phyloP scores from a whole-genome alignment of 2,329 filamentous ascomycete genomes.

The Fusarium aywerte region DNA sequence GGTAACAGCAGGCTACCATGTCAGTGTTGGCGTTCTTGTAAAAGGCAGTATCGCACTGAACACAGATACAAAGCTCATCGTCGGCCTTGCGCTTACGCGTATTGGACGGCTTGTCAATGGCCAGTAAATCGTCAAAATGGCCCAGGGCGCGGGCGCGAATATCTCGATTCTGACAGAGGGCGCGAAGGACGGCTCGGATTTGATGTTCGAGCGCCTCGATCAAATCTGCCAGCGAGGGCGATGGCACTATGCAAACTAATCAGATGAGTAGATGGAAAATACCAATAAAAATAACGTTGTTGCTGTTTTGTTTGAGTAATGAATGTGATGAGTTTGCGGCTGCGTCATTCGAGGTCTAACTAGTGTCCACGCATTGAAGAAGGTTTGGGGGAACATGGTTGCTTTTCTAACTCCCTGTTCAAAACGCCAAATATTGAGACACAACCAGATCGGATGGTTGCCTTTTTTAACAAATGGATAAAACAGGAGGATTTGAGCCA shows the following conservation, averaged over 20 bases:
- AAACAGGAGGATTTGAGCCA: neutral
- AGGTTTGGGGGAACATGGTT: neutral
- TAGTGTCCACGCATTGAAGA: neutral
- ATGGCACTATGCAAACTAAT: neutral
- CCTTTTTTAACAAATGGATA: neutral
- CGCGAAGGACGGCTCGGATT: slow-evolving; percentile 26
- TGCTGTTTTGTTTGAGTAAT: neutral
- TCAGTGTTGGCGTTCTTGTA: neutral
- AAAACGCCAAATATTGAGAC: slow-evolving; percentile 20
- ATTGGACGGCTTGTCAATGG: neutral
- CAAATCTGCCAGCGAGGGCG: neutral
- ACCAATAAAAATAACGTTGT: neutral
- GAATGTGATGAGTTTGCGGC: neutral
- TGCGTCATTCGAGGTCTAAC: too few relatives aligned
- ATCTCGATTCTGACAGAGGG: slow-evolving; percentile 13
- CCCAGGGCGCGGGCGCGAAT: neutral
- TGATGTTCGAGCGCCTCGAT: slow-evolving; percentile 8
- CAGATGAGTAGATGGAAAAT: neutral
- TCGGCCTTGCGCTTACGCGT: slow-evolving; percentile 27
- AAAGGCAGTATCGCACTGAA: slow-evolving; percentile 21
- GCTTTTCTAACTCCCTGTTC: neutral
- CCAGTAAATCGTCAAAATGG: neutral
- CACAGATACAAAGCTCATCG: slow-evolving; percentile 13
- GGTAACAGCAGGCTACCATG: slow-evolving; percentile 20
- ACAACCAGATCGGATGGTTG: neutral